A percentile compares a stretch with the other conserved stretches of the same genome.
Evolutionary conservation across 2,329 filamentous ascomycete genomes (phyloP).

Genomic region (Trichophaea hybrida): DNA sequence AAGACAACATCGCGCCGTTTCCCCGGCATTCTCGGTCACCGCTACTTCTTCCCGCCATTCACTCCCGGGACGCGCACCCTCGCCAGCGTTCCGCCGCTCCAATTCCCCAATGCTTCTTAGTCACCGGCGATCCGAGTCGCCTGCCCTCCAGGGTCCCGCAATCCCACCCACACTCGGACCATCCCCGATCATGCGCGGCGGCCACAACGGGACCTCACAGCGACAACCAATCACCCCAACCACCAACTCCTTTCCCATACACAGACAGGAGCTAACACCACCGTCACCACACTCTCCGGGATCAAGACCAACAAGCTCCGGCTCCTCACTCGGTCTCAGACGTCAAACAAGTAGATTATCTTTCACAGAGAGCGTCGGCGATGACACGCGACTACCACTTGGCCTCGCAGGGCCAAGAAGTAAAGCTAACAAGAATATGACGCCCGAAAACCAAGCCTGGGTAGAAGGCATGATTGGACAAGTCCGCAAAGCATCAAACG

Average conservation of each 20-base stretch:
- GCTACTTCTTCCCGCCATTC: not conserved
- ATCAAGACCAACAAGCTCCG: not conserved
- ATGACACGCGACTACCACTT: constrained; percentile 34
- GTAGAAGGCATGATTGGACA: constrained; percentile 72
- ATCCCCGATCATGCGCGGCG: constrained; percentile 15
- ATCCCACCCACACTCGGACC: constrained; percentile 2
- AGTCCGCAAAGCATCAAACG: constrained; percentile 40
- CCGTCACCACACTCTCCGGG: constrained; percentile 3
- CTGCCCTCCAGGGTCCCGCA: not conserved
- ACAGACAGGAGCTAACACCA: constrained; percentile 4
- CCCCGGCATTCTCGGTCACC: not conserved
- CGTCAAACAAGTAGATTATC: constrained; percentile 16
- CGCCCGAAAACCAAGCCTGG: constrained; percentile 62
- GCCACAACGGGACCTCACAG: constrained; percentile 15
- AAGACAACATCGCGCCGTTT: not conserved
- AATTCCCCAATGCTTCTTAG: no score
- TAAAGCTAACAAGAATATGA: constrained; percentile 43
- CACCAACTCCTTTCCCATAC: constrained; percentile 9
- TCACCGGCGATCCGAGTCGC: no score
- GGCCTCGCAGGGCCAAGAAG: constrained; percentile 57
- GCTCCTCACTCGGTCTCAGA: not conserved
- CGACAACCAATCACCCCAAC: constrained; percentile 8
- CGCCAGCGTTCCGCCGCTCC: no score
- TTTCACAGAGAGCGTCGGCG: constrained; percentile 20
- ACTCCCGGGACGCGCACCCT: no score